A percentile compares a stretch with the other conserved stretches of the same genome.
Conservation (phyloP, 306 rosid species). For the Gastrolobium villosum region DNA sequence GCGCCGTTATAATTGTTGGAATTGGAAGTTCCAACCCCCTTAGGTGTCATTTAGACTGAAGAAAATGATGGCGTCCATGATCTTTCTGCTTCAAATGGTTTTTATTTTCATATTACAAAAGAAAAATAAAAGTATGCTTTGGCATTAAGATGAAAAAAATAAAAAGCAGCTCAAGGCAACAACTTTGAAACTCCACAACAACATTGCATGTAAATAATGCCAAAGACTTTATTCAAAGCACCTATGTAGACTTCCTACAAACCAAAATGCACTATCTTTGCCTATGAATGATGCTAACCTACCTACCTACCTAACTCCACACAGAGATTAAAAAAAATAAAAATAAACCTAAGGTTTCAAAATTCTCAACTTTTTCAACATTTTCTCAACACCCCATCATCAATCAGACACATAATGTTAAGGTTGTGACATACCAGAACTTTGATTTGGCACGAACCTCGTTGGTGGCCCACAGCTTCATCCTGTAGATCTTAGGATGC, state of each 20-base stretch:
- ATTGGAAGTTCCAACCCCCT: no score
- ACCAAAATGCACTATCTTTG: background rate
- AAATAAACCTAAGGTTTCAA: background rate
- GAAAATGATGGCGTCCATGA: no score
- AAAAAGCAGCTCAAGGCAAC: background rate
- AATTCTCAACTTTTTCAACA: background rate
- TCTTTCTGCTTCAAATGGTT: constrained; percentile 4
- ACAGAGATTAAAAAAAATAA: background rate
- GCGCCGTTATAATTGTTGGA: no score
- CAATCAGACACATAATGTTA: background rate
- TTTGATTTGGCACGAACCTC: constrained; percentile 89
- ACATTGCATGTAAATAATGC: background rate
- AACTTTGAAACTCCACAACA: background rate
- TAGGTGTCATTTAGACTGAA: no score
- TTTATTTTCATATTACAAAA: background rate
- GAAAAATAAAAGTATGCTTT: background rate
- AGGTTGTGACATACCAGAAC: constrained; percentile 63
- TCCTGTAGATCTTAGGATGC: constrained; percentile 80
- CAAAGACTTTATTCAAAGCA: background rate
- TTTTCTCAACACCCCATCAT: background rate
- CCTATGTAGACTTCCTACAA: background rate
- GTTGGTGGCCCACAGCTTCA: constrained; percentile 91
- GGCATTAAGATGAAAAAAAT: background rate
- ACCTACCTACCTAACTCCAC: no score
- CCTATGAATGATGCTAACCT: background rate